These are phyloP conservation scores for Puccinia polysora DNA, from an alignment of 1,284 basidiomycete species.

Conservation along the genomic window DNA sequence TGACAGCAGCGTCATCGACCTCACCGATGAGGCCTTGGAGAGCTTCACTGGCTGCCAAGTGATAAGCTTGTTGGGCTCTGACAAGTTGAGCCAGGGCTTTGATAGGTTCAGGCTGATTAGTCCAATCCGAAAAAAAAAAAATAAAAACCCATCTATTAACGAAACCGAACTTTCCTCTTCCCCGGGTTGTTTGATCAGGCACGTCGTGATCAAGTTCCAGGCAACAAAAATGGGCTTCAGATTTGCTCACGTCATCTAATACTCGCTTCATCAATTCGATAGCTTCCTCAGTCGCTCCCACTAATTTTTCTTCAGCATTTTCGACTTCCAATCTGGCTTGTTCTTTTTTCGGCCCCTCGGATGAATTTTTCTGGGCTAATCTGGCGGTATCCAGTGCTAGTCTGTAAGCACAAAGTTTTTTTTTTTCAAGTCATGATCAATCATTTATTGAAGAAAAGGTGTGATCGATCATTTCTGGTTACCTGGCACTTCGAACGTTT, in stretches of 20 bases:
- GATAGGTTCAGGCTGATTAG: slow-evolving; percentile 81
- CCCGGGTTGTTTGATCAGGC: not conserved
- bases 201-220: not conserved
- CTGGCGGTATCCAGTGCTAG: slow-evolving; percentile 71
- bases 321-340: slow-evolving; percentile 49
- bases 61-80: slow-evolving; percentile 61
- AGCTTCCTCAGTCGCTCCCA: slow-evolving; percentile 53
- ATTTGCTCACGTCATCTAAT: slow-evolving; percentile 48
- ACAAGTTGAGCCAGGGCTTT: slow-evolving; percentile 86
- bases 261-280: slow-evolving; percentile 53
- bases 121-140: not conserved
- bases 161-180: not conserved
- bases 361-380: slow-evolving; percentile 56
- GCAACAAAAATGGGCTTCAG: not conserved
- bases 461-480: not conserved
- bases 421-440: too few species aligned
- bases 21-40: slow-evolving; percentile 23
- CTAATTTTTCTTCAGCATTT: slow-evolving; percentile 53
- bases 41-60: slow-evolving; percentile 13
- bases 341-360: slow-evolving; percentile 46
- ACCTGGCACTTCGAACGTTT: slow-evolving; percentile 73
- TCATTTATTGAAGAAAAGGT: too few species aligned
- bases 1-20: slow-evolving; percentile 23
- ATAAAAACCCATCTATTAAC: not conserved
- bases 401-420: slow-evolving; percentile 2